Evolutionary conservation across 306 rosid species (phyloP).

Genomic region (Boehmeria nivea): DNA sequence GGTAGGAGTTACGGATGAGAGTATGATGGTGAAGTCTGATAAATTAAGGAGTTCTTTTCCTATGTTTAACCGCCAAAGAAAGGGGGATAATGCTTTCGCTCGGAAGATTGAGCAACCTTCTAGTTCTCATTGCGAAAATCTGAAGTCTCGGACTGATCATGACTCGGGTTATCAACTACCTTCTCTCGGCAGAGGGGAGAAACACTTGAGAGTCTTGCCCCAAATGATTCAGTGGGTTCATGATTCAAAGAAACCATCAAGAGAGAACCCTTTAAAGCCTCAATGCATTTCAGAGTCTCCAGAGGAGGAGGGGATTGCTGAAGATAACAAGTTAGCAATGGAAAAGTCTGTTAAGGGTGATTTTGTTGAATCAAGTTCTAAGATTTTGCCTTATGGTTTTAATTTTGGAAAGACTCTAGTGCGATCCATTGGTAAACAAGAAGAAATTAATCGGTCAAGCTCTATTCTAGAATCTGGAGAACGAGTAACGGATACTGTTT

Average conservation of each 20-base stretch:
- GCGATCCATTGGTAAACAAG: slow-evolving; percentile 23
- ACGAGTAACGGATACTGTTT: slow-evolving; percentile 24
- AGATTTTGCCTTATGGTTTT: slow-evolving; percentile 27
- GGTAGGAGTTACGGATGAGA: slow-evolving; percentile 23
- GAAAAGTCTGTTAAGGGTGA: slow-evolving; percentile 33
- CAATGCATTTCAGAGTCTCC: slow-evolving; percentile 14
- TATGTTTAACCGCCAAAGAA: slow-evolving; percentile 33
- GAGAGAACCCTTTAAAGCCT: slow-evolving; percentile 26
- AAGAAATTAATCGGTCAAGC: slow-evolving; percentile 33
- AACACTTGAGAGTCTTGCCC: slow-evolving; percentile 14
- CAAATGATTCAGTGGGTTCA: slow-evolving; percentile 26
- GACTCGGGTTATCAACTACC: slow-evolving; percentile 24
- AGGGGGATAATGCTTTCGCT: slow-evolving; percentile 29
- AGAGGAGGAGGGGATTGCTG: slow-evolving; percentile 26
- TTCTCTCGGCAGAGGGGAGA: slow-evolving; percentile 26
- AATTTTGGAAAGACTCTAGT: slow-evolving; percentile 34
- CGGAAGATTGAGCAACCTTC: slow-evolving; percentile 24
- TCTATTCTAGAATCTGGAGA: slow-evolving; percentile 35
- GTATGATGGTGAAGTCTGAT: slow-evolving; percentile 19
- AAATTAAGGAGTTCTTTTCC: slow-evolving; percentile 44
- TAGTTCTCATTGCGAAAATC: slow-evolving; percentile 22
- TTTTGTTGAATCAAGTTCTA: slow-evolving; percentile 39
- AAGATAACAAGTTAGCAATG: slow-evolving; percentile 29
- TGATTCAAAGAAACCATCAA: slow-evolving; percentile 25
- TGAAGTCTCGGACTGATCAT: slow-evolving; percentile 26